These are phyloP conservation scores for Erythrobasidium hasegawianum DNA, from an alignment of 1,284 basidiomycete species.

Conservation along the genomic window DNA sequence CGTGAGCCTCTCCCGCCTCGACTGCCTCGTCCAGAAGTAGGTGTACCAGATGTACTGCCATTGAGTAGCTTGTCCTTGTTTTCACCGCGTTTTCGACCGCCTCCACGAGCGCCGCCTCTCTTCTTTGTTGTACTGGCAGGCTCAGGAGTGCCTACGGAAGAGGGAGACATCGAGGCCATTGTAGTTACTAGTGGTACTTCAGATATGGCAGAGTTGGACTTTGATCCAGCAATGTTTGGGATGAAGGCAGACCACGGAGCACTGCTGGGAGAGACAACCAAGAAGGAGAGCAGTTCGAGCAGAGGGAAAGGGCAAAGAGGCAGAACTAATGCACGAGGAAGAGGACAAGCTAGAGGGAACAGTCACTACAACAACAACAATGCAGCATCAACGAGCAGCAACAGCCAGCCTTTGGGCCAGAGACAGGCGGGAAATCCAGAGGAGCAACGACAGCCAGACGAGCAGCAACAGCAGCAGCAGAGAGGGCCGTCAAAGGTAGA, in stretches of 20 bases:
- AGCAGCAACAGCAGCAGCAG: too few species aligned
- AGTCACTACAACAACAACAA: too few species aligned
- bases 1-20: neutral
- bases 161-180: conserved; percentile 29
- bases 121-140: neutral
- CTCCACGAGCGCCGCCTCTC: neutral
- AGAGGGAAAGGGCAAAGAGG: conserved; percentile 4
- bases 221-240: conserved; percentile 34
- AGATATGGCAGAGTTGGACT: conserved; percentile 27
- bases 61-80: too few species aligned
- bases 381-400: too few species aligned
- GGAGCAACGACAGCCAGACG: too few species aligned
- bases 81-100: too few species aligned
- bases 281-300: neutral
- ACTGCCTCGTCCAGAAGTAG: neutral
- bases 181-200: neutral
- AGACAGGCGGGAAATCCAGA: neutral
- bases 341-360: conserved; percentile 4
- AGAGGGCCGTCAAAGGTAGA: too few species aligned
- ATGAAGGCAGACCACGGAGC: conserved; percentile 30
- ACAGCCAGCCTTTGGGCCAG: neutral
- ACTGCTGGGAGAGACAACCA: neutral
- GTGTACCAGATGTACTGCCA: too few species aligned
- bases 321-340: conserved; percentile 6
- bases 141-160: neutral